phyloP scores from a whole-genome alignment of 805 yeast genomes.

The Candida sithepensis region DNA sequence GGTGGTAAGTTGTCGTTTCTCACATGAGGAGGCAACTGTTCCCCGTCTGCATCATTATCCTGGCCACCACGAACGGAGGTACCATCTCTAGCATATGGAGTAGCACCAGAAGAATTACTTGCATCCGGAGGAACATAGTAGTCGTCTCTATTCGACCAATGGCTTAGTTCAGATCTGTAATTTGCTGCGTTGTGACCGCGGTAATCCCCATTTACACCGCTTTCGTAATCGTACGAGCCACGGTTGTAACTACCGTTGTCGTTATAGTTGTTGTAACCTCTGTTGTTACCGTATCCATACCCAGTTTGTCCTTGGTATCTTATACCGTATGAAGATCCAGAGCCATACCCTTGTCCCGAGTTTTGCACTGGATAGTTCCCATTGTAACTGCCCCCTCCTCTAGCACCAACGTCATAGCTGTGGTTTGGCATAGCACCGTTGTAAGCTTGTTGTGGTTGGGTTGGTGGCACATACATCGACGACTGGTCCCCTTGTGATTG shows the following conservation, averaged over 20 bases:
- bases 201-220: neutral
- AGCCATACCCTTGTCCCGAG: neutral
- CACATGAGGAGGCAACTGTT: slow-evolving; percentile 12
- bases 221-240: neutral
- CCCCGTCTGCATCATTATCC: neutral
- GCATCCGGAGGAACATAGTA: slow-evolving; percentile 4
- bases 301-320: neutral
- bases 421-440: neutral
- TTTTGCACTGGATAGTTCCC: neutral
- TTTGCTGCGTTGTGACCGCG: neutral
- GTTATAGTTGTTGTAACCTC: neutral
- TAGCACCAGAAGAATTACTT: neutral
- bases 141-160: neutral
- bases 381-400: neutral
- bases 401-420: neutral
- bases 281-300: neutral
- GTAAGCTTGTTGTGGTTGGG: neutral
- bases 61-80: too few species aligned
- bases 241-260: neutral
- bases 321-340: too few species aligned
- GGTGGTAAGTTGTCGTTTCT: slow-evolving; percentile 19
- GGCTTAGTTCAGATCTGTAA: neutral
- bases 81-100: too few species aligned
- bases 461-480: too few species aligned
- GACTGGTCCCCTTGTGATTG: slow-evolving; percentile 2